phyloP scores from a whole-genome alignment of 192 early-diverging fungal species.

The Kappamyces sp. region DNA sequence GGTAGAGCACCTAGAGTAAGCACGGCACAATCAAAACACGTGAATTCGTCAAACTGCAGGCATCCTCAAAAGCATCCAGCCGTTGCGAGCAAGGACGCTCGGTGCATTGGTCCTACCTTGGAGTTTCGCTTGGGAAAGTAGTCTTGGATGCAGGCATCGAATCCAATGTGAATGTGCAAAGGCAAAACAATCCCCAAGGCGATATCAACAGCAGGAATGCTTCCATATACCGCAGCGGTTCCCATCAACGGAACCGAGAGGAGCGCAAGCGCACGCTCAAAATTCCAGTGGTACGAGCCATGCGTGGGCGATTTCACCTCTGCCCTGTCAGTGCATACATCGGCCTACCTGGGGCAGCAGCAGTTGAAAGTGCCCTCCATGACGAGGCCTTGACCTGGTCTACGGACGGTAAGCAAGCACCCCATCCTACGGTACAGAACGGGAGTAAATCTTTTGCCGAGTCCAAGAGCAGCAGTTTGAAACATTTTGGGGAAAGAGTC shows the following conservation, averaged over 20 bases:
- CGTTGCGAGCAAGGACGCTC: background rate
- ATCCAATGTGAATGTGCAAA: constrained; percentile 84
- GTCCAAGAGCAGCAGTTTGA: too few species aligned
- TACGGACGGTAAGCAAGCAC: too few species aligned
- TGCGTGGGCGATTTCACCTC: constrained; percentile 43
- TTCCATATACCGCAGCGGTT: constrained; percentile 72
- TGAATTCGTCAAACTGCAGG: background rate
- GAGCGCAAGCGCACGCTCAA: constrained; percentile 79
- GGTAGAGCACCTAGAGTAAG: constrained; percentile 35
- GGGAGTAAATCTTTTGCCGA: too few species aligned
- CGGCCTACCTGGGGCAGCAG: background rate
- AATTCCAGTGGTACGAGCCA: constrained; percentile 95
- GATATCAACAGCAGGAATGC: constrained; percentile 83
- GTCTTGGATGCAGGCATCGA: constrained; percentile 65
- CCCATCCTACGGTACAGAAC: too few species aligned
- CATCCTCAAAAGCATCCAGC: background rate
- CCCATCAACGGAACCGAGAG: constrained; percentile 70
- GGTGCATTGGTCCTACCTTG: constrained; percentile 18
- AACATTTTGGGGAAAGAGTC: too few species aligned
- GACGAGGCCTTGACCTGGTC: too few species aligned
- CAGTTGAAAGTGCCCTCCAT: too few species aligned
- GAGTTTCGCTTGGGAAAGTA: constrained; percentile 72
- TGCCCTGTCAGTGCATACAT: background rate
- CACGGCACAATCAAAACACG: background rate
- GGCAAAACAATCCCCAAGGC: constrained; percentile 84